Evolutionary conservation across 106 monocot species (phyloP).

Genomic region (Ottelia alismoides): DNA sequence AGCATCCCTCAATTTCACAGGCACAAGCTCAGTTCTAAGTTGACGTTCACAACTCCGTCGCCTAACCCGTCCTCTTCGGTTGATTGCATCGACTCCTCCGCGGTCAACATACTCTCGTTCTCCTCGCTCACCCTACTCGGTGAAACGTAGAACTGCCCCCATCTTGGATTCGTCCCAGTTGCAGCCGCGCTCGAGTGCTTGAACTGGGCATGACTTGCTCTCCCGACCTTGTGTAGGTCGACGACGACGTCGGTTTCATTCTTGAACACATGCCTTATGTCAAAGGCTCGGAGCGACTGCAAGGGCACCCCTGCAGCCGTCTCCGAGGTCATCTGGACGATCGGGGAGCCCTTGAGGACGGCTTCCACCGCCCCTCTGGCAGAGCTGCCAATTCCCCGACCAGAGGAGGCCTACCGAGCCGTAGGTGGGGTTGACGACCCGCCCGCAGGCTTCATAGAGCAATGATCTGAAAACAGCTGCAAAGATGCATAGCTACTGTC

Average conservation of each 20-base stretch:
- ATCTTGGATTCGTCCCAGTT: too few relatives aligned
- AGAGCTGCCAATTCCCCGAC: conserved; percentile 3
- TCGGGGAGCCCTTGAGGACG: conserved; percentile 2
- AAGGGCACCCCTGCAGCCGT: background rate
- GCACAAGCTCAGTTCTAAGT: too few relatives aligned
- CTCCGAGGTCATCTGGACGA: conserved; percentile 1
- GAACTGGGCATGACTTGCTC: background rate
- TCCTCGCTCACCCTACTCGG: too few relatives aligned
- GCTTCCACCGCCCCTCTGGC: conserved; percentile 8
- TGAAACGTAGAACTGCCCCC: too few relatives aligned
- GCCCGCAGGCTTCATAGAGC: conserved; percentile 6
- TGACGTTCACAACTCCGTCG: too few relatives aligned
- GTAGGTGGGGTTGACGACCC: conserved; percentile 6
- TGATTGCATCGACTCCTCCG: too few relatives aligned
- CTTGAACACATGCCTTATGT: too few relatives aligned
- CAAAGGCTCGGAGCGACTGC: background rate
- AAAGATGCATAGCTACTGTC: too few relatives aligned
- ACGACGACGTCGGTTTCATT: conserved; percentile 1
- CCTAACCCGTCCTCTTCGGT: too few relatives aligned
- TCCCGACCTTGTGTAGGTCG: background rate
- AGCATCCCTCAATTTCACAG: too few relatives aligned
- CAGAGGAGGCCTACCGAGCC: conserved; percentile 4
- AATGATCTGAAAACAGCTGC: conserved; percentile 7
- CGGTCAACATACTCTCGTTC: too few relatives aligned
- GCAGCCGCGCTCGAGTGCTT: conserved; percentile 3